These are phyloP conservation scores for Acrocalymma vagum DNA, from an alignment of 2,329 filamentous ascomycete genomes.

Conservation along the genomic window DNA sequence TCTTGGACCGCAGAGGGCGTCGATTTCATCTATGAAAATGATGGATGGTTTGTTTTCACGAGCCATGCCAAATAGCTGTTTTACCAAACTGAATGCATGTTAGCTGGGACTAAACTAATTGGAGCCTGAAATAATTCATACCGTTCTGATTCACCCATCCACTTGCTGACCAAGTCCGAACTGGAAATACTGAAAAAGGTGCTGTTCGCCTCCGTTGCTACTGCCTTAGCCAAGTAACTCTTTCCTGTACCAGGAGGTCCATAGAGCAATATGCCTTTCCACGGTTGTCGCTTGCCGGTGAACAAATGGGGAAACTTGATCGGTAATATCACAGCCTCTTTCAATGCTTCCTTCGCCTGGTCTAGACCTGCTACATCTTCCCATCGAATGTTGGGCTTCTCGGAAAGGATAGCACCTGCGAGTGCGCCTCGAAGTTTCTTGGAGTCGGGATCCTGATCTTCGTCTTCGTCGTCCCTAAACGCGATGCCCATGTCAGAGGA, in stretches of 20 bases:
- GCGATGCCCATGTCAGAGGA: constrained; percentile 14
- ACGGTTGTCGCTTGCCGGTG: constrained; percentile 93
- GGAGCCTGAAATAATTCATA: constrained; percentile 51
- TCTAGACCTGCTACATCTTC: constrained; percentile 97
- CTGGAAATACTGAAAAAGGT: constrained; percentile 99
- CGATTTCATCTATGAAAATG: constrained; percentile 98
- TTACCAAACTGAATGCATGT: constrained; percentile 75
- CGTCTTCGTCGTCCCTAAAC: constrained; percentile 67
- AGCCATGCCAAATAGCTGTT: constrained; percentile 96
- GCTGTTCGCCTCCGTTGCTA: constrained; percentile 97
- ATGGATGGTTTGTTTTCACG: constrained; percentile 98
- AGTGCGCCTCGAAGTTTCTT: constrained; percentile 95
- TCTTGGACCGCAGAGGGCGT: constrained; percentile 92
- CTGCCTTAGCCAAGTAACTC: constrained; percentile 95
- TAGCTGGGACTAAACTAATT: constrained; percentile 6
- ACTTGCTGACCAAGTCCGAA: constrained; percentile 97
- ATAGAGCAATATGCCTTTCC: constrained; percentile 97
- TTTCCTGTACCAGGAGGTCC: constrained; percentile 97
- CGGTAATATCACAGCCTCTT: constrained; percentile 95
- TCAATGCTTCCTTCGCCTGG: constrained; percentile 92
- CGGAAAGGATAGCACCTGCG: constrained; percentile 89
- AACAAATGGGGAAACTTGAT: constrained; percentile 99
- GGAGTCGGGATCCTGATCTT: constrained; percentile 81
- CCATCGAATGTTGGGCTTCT: constrained; percentile 97
- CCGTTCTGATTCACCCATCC: constrained; percentile 99